Percentiles rank a stretch among this genome's conserved stretches.
These are phyloP conservation scores for Pugionium dolabratum DNA, from an alignment of 345 rosid genomes.

Conservation along the genomic window DNA sequence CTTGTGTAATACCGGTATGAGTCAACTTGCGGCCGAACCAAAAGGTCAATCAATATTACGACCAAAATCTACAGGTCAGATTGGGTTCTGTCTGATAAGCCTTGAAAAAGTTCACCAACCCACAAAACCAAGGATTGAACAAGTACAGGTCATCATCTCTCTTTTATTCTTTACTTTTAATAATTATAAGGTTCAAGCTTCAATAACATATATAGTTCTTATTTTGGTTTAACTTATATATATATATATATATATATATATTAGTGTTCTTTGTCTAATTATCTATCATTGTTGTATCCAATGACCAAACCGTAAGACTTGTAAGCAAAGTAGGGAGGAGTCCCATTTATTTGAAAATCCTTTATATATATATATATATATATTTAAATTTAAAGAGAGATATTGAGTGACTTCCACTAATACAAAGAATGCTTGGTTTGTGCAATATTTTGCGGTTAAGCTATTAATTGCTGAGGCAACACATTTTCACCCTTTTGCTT, in stretches of 20 bases:
- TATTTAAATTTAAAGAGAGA: slow-evolving; percentile 27
- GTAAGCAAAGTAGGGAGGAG: slow-evolving; percentile 42
- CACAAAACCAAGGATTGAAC: slow-evolving; percentile 31
- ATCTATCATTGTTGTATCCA: slow-evolving; percentile 14
- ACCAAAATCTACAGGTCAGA: slow-evolving; percentile 36
- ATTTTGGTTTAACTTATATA: too few species aligned
- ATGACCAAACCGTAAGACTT: slow-evolving; percentile 38
- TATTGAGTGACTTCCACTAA: slow-evolving; percentile 64
- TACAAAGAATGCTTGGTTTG: slow-evolving; percentile 44
- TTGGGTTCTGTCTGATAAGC: slow-evolving; percentile 36
- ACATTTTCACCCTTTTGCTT: slow-evolving; percentile 37
- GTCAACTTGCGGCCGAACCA: slow-evolving; percentile 30
- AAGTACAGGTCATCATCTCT: slow-evolving; percentile 35
- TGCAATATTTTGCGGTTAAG: slow-evolving; percentile 78
- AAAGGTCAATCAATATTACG: slow-evolving; percentile 4
- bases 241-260: too few species aligned
- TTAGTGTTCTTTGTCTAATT: slow-evolving; percentile 16
- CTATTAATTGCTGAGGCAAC: slow-evolving; percentile 48
- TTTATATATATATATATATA: background rate
- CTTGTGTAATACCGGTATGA: slow-evolving; percentile 4
- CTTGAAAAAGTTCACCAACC: slow-evolving; percentile 36
- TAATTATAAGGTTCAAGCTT: slow-evolving; percentile 19
- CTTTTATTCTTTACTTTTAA: slow-evolving; percentile 30
- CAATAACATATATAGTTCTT: slow-evolving; percentile 6
- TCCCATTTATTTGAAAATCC: slow-evolving; percentile 14